Percentiles rank a stretch among this genome's conserved stretches.
phyloP scores from a whole-genome alignment of 345 rosid species.

The Passiflora organensis region DNA sequence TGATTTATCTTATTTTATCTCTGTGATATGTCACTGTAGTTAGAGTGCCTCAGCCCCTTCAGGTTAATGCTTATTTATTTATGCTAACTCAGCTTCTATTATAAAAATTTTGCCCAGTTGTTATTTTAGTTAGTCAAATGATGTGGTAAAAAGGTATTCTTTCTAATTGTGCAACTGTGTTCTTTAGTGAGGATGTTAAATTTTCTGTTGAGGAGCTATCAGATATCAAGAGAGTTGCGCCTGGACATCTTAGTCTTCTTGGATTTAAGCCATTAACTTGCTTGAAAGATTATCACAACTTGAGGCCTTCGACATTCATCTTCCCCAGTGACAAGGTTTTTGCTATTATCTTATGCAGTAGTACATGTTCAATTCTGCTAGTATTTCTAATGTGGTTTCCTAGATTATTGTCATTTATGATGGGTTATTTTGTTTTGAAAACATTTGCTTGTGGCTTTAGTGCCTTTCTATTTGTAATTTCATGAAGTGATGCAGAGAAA shows the following conservation, averaged over 20 bases:
- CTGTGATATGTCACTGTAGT: too few relatives aligned
- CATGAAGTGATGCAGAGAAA: not conserved
- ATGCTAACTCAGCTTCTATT: too few relatives aligned
- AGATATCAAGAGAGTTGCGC: constrained; percentile 65
- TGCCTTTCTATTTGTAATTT: not conserved
- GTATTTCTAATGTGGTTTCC: constrained; percentile 3
- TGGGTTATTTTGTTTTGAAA: not conserved
- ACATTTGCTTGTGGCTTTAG: not conserved
- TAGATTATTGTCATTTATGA: not conserved
- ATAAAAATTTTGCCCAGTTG: too few relatives aligned
- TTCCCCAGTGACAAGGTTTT: constrained; percentile 86
- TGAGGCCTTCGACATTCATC: constrained; percentile 90
- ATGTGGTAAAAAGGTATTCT: too few relatives aligned
- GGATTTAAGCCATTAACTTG: constrained; percentile 93
- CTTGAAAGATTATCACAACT: constrained; percentile 87
- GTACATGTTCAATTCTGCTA: not conserved
- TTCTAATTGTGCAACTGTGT: too few relatives aligned
- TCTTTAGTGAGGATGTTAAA: constrained; percentile 53
- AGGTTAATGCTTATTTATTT: too few relatives aligned
- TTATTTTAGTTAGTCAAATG: too few relatives aligned
- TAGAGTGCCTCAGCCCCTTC: too few relatives aligned
- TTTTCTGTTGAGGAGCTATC: constrained; percentile 63
- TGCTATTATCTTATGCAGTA: not conserved
- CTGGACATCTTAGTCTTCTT: constrained; percentile 63
- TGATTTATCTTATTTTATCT: too few relatives aligned